Conservation (phyloP, 78 protist genomes). For the Dictyostelium intermedium region DNA sequence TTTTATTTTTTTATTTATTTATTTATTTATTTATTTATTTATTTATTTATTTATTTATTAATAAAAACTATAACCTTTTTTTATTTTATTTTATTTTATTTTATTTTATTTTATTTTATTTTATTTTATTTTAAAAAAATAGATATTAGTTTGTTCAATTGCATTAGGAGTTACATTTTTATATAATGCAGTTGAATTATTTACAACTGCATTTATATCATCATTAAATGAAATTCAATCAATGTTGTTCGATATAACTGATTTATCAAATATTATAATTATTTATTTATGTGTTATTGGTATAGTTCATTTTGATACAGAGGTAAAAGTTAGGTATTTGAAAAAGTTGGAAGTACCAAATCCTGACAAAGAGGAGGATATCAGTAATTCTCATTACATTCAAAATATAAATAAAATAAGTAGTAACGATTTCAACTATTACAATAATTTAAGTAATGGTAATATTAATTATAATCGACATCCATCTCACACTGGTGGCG, state of each 20-base stretch:
- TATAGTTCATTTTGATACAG: neutral
- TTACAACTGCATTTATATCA: slow-evolving; percentile 4
- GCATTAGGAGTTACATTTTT: neutral
- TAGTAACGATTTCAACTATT: neutral
- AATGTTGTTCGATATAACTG: neutral
- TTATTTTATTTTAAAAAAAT: too few species aligned
- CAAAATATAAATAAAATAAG: neutral
- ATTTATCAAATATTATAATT: neutral
- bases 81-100: neutral
- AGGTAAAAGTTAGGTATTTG: neutral
- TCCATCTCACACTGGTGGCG: neutral
- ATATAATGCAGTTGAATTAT: slow-evolving; percentile 5
- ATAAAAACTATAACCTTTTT: too few species aligned
- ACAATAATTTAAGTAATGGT: neutral
- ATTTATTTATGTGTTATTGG: slow-evolving; percentile 3
- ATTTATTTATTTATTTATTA: too few species aligned
- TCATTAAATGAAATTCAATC: neutral
- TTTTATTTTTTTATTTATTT: too few species aligned
- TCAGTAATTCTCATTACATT: neutral
- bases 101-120: too few species aligned
- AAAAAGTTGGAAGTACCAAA: neutral
- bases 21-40: too few species aligned
- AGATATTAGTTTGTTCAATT: neutral
- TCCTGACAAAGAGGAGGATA: neutral
- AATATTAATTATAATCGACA: neutral